Base-by-base conservation (phyloP, 164 flowering plant species). In the Macadamia tetraphylla region DNA sequence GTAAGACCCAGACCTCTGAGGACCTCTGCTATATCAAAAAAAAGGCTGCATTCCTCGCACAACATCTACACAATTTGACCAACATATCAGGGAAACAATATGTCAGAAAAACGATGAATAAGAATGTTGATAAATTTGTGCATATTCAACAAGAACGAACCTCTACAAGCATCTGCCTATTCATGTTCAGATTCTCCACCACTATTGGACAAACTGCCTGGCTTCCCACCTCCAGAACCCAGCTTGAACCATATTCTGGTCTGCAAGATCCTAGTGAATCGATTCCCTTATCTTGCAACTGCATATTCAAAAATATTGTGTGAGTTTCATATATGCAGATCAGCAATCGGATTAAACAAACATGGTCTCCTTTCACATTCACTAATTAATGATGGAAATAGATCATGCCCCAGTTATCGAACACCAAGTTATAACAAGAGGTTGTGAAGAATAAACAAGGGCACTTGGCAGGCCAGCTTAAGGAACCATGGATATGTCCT, bases 151-250 rank as follows among this genome's bases (percentile, higher is more conserved):
- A 48, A 31, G 53, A n/a, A 63, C 71, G 63, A 68, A 91, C 97
- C 95, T 89, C 90, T 15, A 89, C 79, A 71, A 86, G 83, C 85
- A 91, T 82, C 80, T 86, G 88, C n/a, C 95, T 87, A 58, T 80
- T 81, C 78, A 80, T 76, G 75, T 79, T 83, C 59, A 89, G 76
- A 74, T 88, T 88, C 77, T 91, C 85, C 51, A 89, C 91, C 23
- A 86, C 63, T 66, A 89, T 86, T 57, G 93, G 88, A 74, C 86
- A 85, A 64, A 82, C 85, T 75, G 79, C 70, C 71, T 81, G 83
- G 66, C 82, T 84, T 55, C 90, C 97, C 73, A 89, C 89, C 80
- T 89, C 91, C 70, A 89, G 79, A 9, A 88, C 92, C 90, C 95
- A 88, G 79, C 91, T 91, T 69, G 97, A 83, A 65, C 88, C 93